Percentiles rank a stretch among this genome's conserved stretches.
These are phyloP conservation scores for Sarocladium oryzae DNA, from an alignment of 2,329 filamentous ascomycete genomes.

Conservation along the genomic window DNA sequence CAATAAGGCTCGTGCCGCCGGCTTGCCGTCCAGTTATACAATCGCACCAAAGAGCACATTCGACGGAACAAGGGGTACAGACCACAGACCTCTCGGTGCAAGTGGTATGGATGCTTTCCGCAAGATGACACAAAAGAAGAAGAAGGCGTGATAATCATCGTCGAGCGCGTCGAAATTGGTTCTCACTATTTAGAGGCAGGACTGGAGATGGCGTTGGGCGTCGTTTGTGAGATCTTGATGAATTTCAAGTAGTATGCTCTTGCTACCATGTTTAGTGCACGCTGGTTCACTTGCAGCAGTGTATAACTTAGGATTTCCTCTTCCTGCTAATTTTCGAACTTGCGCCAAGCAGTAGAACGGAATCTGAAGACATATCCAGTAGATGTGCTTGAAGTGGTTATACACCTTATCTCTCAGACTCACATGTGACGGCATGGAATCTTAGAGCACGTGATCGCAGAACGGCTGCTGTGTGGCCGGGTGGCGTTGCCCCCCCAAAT, in stretches of 20 bases:
- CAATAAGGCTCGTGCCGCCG: constrained; percentile 51
- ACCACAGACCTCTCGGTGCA: constrained; percentile 56
- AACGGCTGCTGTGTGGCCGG: neutral
- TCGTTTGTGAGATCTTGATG: neutral
- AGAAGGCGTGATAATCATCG: constrained; percentile 33
- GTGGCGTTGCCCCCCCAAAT: neutral
- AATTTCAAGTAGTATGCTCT: neutral
- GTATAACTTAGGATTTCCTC: neutral
- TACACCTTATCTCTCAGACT: too few species aligned
- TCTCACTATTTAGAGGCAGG: neutral
- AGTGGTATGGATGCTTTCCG: constrained; percentile 58
- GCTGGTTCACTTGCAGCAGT: neutral
- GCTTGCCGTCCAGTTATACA: constrained; percentile 50
- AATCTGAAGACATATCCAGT: neutral
- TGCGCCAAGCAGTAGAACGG: neutral
- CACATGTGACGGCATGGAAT: neutral
- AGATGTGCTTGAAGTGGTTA: neutral
- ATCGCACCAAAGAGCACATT: constrained; percentile 58
- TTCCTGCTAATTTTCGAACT: neutral
- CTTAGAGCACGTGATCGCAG: neutral
- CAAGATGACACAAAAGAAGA: constrained; percentile 58
- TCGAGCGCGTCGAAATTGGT: neutral
- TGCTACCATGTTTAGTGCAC: neutral
- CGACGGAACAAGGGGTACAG: constrained; percentile 42
- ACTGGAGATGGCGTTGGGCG: constrained; percentile 3